Evolutionary conservation across 768 basidiomycete species (phyloP), one percentile per base, ranked within the genome.

Genomic region (Tylopilus sp.): DNA sequence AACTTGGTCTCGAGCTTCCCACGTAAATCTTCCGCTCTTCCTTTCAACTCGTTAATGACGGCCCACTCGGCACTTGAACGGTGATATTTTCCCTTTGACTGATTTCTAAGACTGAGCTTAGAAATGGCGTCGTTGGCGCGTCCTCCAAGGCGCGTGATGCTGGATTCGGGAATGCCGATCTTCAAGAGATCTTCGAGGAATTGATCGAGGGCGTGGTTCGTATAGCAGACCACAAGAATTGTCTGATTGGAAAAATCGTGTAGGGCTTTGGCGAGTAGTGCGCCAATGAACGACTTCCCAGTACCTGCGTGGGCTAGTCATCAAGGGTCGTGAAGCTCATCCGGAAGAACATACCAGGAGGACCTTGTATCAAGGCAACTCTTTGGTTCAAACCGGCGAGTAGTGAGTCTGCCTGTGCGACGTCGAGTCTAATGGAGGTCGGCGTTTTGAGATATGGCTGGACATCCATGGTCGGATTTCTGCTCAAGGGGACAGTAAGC

Each of bases 151-250:
- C 85, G 77, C 17, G 80, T 77, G 51, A 88, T 77, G 26, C 56
- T 70, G 1, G 40, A 5, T 0, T 49, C 44, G 0, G 83, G 79
- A 6, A 88, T 83, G 1, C 81, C 83, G 30, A 82, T 80, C 40
- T 79, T 73, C 3, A 88, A 59, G 1, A 88, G 72, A 51, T 81
- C 78, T 47, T 79, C 78, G 1, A 88, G 71, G 47, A 88, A 82
- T 51, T 85, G 79, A 57, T 87, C 85, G 0, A 88, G 74, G 0
- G 86, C 86, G 50, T 88, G 85, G 53, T 88, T 87, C 0, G 85
- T 88, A 53, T 79, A 86, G 56, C 84, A 86, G 35, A 85, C 79
- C 2, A 87, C 82, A 10, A 87, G 75, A 20, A 87, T 82, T 1
- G 63, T 79, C 39, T 72, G 68, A 0, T 57, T 28, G 0, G 77